phyloP scores from a whole-genome alignment of 352 stramenopile genomes.

The Globisporangium okanoganense region DNA sequence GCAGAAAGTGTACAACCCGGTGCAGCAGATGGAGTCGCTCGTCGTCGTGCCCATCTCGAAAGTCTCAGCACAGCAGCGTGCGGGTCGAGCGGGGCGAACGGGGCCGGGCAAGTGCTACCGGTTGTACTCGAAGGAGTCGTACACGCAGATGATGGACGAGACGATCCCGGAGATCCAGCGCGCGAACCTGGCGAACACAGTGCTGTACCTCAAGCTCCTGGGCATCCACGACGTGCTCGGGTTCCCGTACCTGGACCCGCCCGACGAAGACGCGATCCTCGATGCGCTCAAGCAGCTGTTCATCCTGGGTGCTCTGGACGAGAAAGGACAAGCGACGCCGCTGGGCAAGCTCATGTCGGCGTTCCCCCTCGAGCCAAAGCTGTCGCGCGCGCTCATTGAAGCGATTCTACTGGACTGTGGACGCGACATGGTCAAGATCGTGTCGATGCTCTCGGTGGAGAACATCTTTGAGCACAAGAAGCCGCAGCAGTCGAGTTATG shows the following conservation, averaged over 20 bases:
- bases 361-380: conserved; percentile 81
- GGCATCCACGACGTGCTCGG: conserved; percentile 67
- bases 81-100: conserved; percentile 95
- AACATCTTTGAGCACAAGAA: conserved; percentile 54
- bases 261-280: conserved; percentile 61
- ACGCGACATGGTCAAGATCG: conserved; percentile 61
- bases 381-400: conserved; percentile 61
- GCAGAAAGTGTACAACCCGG: conserved; percentile 92
- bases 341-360: conserved; percentile 77
- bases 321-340: conserved; percentile 40
- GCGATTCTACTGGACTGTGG: conserved; percentile 52
- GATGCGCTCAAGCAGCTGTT: conserved; percentile 78
- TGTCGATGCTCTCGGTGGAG: conserved; percentile 85
- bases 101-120: conserved; percentile 97
- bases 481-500: conserved; percentile 2
- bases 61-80: conserved; percentile 91
- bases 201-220: conserved; percentile 88
- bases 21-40: conserved; percentile 72
- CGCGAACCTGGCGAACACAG: conserved; percentile 91
- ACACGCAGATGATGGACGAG: conserved; percentile 95
- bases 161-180: conserved; percentile 98
- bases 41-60: conserved; percentile 96
- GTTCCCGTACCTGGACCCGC: conserved; percentile 70
- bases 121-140: conserved; percentile 97
- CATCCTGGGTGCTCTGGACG: conserved; percentile 58